phyloP scores from a whole-genome alignment of 1,284 basidiomycete species.

The Vanrija humicola region DNA sequence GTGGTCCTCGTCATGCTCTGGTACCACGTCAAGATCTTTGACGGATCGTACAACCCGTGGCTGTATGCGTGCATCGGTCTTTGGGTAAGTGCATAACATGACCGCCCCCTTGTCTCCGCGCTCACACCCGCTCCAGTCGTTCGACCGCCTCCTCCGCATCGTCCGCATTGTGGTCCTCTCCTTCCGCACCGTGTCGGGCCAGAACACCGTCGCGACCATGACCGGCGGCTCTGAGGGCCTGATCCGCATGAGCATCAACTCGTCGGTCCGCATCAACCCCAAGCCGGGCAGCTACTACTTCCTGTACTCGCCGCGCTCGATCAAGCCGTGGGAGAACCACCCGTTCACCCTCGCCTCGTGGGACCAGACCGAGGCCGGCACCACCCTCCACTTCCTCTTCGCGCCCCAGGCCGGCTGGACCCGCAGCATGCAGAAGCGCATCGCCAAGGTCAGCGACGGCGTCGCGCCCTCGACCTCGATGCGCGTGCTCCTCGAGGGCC shows the following conservation, averaged over 20 bases:
- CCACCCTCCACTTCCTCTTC: constrained; percentile 26
- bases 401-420: constrained; percentile 26
- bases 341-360: constrained; percentile 31
- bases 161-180: constrained; percentile 23
- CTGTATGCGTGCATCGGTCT: constrained; percentile 30
- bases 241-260: constrained; percentile 24
- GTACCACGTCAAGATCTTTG: constrained; percentile 22
- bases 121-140: not conserved
- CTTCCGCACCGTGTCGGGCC: constrained; percentile 13
- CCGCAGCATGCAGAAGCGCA: not conserved
- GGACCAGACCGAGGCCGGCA: constrained; percentile 7
- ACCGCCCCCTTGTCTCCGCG: not conserved
- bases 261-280: constrained; percentile 16
- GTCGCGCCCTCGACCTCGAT: not conserved
- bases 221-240: constrained; percentile 17
- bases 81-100: constrained; percentile 14
- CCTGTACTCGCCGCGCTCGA: constrained; percentile 24
- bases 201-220: constrained; percentile 15
- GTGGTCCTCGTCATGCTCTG: constrained; percentile 17
- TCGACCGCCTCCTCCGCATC: constrained; percentile 29
- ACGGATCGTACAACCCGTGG: constrained; percentile 17
- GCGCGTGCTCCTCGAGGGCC: constrained; percentile 32
- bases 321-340: constrained; percentile 34
- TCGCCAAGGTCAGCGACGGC: not conserved
- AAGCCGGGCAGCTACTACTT: constrained; percentile 32